Evolutionary conservation across 2,329 filamentous ascomycete genomes (phyloP), one percentile per base, ranked within the genome.

Genomic region (Tolypocladium inflatum): DNA sequence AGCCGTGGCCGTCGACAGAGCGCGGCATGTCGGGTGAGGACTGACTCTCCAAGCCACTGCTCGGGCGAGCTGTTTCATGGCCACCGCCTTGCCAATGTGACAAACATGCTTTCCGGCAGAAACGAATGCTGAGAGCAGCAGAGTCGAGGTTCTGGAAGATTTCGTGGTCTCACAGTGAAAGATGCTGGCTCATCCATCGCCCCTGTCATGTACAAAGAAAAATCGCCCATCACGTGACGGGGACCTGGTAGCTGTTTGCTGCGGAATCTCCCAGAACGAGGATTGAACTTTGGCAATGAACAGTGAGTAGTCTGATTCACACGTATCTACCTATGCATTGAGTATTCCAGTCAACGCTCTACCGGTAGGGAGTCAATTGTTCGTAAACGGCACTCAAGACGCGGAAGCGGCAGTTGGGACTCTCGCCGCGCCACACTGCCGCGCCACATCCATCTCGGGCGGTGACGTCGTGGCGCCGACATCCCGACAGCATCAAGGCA

Each of bases 31-130:
- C 26, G 58, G 63, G 56, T 60, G 54, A 35, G 65, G 58, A 57
- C 57, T 42, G 61, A 63, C 60, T 62, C 67, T 60, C 55, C 62
- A 61, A 59, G 61, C 65, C 62, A 63, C 64, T 43, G 63, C 57
- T 58, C 64, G 68, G 60, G 66, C 62, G 61, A 67, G 52, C 58
- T 65, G 60, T 60, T 64, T 71, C 71, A 73, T 73, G 60, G 61
- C 66, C 56, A 61, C 55, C 33, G 62, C 35, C 42, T 35, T 54
- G 8, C 35, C 38, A 39, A 19, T 11, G 19, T n/a, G 53, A 2
- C 48, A 52, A 58, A 7, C 56, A 56, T 59, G 59, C 59, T 58
- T 56, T 37, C 30, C 48, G 30, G 10, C 30, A 1, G 33, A 21
- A 21, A 2, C 11, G 3, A 6, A 35, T 4, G 19, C 9, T 21